Evolutionary conservation across 139 green algal species (phyloP), one percentile per base, ranked within the genome.

Genomic region (Tetradesmus lagerheimii): DNA sequence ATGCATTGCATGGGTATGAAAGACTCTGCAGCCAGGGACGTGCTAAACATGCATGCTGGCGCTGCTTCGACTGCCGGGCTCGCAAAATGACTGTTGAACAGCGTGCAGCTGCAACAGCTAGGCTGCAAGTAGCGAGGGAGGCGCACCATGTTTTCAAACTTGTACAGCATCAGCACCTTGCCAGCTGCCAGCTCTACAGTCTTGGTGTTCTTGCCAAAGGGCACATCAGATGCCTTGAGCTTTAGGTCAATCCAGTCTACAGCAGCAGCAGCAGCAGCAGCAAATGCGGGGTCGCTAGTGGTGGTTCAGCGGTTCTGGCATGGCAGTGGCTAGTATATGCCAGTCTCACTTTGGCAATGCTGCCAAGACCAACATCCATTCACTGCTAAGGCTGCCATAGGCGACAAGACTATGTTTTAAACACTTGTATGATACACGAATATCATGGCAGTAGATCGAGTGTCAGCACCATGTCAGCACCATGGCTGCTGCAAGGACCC

Each of bases 121-220:
- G 11, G 57, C 57, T 31, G 20, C 57, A 71, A 71, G 57, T 23
- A 71, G 20, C 57, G 9, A n/a, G 25, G 57, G 20, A 11, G n/a
- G 47, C 57, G 57, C 57, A 71, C 53, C 81, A 78, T 82, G 64
- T 82, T 64, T 2, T 83, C 45, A 57, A 77, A 83, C 71, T 83
- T 89, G 74, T 89, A 89, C 43, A 84, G n/a, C 85, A 89, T 89
- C 14, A 89, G 39, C 14, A 34, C 37, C 6, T 64, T 57, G 43
- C 85, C 71, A 27, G 85, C 66, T 16, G 66, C 67, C 37, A 89
- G 71, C 31, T 75, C 43, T 23, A 89, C 25, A 9, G 71, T 25
- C 71, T 89, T 89, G 29, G 71, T 84, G 71, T 47, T 84, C n/a
- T 83, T 83, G 45, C 71, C 85, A 16, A 89, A 27, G 2, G 71